Conservation (phyloP, 2,329 filamentous ascomycete species). For the Trichophyton schoenleinii region DNA sequence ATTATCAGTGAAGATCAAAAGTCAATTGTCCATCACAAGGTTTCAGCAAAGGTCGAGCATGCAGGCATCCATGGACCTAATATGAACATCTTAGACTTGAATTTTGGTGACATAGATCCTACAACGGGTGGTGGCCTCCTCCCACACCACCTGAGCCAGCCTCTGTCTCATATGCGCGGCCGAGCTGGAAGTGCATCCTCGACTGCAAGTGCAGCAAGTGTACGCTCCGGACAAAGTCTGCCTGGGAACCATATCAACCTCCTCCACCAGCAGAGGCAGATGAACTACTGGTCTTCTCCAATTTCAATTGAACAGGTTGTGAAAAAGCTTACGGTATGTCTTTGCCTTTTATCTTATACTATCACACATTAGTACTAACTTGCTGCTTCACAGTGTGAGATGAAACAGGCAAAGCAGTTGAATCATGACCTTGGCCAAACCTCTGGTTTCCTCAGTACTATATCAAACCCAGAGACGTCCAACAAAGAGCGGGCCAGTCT, state of each 20-base stretch:
- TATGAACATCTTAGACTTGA: constrained; percentile 68
- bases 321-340: constrained; percentile 62
- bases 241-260: constrained; percentile 42
- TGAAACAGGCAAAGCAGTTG: constrained; percentile 79
- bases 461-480: constrained; percentile 59
- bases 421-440: constrained; percentile 74
- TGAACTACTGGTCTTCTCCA: constrained; percentile 75
- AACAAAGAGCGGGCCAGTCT: constrained; percentile 33
- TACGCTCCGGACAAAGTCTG: constrained; percentile 43
- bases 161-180: constrained; percentile 54
- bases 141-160: constrained; percentile 53
- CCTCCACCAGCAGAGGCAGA: constrained; percentile 59
- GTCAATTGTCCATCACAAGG: constrained; percentile 96
- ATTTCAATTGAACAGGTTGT: constrained; percentile 91
- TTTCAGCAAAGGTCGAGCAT: constrained; percentile 91
- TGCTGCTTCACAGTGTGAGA: constrained; percentile 56
- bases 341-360: background rate
- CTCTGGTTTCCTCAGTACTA: constrained; percentile 63
- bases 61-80: constrained; percentile 63
- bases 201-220: constrained; percentile 52
- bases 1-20: constrained; percentile 98
- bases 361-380: constrained; percentile 6
- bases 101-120: constrained; percentile 82
- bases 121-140: constrained; percentile 59
- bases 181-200: constrained; percentile 57